These are phyloP conservation scores for Curvularia spicifera DNA, from an alignment of 2,329 filamentous ascomycete genomes.

Conservation along the genomic window DNA sequence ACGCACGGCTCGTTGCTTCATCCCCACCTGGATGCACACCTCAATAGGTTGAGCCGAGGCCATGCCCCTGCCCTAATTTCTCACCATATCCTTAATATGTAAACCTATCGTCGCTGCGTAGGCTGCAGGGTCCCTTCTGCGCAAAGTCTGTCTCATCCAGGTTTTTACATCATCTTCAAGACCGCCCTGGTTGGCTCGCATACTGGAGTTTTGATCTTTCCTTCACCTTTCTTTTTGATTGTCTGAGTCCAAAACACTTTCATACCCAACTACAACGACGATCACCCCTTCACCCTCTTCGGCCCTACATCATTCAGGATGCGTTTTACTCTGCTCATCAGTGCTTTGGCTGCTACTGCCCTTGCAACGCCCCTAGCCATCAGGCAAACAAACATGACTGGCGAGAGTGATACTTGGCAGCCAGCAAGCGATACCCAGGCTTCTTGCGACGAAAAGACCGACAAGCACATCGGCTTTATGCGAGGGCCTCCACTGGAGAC, in stretches of 20 bases:
- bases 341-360: conserved; percentile 17
- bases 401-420: conserved; percentile 21
- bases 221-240: not conserved
- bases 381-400: conserved; percentile 3
- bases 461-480: conserved; percentile 31
- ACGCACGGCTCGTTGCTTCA: conserved; percentile 7
- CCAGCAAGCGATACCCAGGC: conserved; percentile 21
- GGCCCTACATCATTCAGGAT: conserved; percentile 15
- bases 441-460: conserved; percentile 28
- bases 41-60: not conserved
- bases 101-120: not conserved
- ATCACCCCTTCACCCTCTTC: not conserved
- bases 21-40: not conserved
- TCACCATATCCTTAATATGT: conserved; percentile 8
- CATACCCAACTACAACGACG: not conserved
- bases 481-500: conserved; percentile 28
- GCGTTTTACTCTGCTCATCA: conserved; percentile 24
- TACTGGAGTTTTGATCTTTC: not conserved
- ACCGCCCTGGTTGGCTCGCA: not conserved
- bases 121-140: not conserved
- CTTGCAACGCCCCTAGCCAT: conserved; percentile 25
- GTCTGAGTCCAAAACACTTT: not conserved
- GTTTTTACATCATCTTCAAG: not conserved
- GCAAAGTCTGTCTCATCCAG: not conserved
- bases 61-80: conserved; percentile 7